Base-by-base conservation (phyloP, 768 basidiomycete genomes). In the Trametes coccinea region DNA sequence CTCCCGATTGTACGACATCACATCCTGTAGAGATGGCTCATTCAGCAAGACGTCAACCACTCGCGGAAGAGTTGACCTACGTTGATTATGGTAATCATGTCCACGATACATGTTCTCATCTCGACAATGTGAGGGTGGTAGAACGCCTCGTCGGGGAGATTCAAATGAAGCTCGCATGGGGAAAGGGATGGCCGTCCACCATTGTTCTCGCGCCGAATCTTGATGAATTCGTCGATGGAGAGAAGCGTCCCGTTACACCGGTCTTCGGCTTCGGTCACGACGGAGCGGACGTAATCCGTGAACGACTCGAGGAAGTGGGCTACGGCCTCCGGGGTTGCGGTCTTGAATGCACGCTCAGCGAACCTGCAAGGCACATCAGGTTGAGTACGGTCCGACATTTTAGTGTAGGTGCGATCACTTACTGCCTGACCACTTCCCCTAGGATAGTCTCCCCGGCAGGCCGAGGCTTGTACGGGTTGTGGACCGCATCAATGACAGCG, bases 71-170 rank as follows among this genome's bases (percentile, higher is more conserved):
- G 2, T 22, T n/a, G 34, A 73, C 82, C 67, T 62, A 88, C 87
- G 70, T 89, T 89, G 30, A 85, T 75, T 82, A 82, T 85, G 69
- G 82, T 84, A 53, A 89, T 80, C 59, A 86, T 75, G 68, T 90
- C 88, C 37, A 78, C 78, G 16, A 82, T 82, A 8, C 80, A 80
- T 68, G 76, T 79, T 63, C 83, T 81, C 10, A 84, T 77, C 47
- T 77, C 77, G 65, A 75, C 72, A 67, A 89, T 82, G 22, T 64
- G 72, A 13, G 82, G 75, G 68, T 89, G 78, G 46, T 83, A 75
- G 63, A 83, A 83, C 16, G 85, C 78, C 48, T 81, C 78, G 54
- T 89, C 82, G 4, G 84, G 82, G 33, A 89, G 75, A 68, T 88
- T 82, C 46, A 86, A 79, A 47, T 80, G 83, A 43, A 85, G 77